These are phyloP conservation scores for Gentiana macrophylla DNA, from an alignment of 257 asterid genomes.

Conservation along the genomic window DNA sequence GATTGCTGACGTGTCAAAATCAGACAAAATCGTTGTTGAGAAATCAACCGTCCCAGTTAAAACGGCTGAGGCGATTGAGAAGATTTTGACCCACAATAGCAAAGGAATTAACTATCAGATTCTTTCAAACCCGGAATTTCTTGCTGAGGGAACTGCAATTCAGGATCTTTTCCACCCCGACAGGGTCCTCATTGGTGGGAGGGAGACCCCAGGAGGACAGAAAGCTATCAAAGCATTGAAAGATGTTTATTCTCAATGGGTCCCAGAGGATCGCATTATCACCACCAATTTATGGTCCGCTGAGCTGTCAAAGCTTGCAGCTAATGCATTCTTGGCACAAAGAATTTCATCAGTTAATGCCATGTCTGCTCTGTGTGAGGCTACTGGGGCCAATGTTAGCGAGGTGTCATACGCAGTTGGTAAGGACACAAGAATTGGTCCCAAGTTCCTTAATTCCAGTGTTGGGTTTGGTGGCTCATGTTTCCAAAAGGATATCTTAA, in stretches of 20 bases:
- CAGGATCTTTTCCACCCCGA: constrained; percentile 72
- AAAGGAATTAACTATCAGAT: constrained; percentile 73
- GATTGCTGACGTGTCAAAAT: constrained; percentile 89
- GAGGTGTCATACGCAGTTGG: constrained; percentile 73
- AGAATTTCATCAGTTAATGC: constrained; percentile 91
- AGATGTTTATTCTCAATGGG: constrained; percentile 83
- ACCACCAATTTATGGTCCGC: constrained; percentile 89
- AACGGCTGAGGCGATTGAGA: constrained; percentile 89
- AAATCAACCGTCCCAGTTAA: constrained; percentile 89
- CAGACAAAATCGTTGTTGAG: constrained; percentile 85
- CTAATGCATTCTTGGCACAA: constrained; percentile 90
- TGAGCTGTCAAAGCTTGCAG: constrained; percentile 88
- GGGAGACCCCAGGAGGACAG: constrained; percentile 76
- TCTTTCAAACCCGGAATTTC: constrained; percentile 82
- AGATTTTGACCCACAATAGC: constrained; percentile 75
- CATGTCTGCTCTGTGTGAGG: constrained; percentile 89
- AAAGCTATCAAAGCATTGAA: constrained; percentile 62
- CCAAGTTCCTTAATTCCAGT: constrained; percentile 77
- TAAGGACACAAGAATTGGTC: constrained; percentile 68
- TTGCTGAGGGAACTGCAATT: constrained; percentile 86
- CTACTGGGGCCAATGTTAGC: constrained; percentile 74
- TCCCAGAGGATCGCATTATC: constrained; percentile 54
- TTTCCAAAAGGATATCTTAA: constrained; percentile 83
- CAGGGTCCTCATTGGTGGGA: constrained; percentile 81
- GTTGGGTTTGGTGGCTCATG: constrained; percentile 91